phyloP scores from a whole-genome alignment of 2,329 filamentous ascomycete genomes.

The Daldinia eschscholtzii region DNA sequence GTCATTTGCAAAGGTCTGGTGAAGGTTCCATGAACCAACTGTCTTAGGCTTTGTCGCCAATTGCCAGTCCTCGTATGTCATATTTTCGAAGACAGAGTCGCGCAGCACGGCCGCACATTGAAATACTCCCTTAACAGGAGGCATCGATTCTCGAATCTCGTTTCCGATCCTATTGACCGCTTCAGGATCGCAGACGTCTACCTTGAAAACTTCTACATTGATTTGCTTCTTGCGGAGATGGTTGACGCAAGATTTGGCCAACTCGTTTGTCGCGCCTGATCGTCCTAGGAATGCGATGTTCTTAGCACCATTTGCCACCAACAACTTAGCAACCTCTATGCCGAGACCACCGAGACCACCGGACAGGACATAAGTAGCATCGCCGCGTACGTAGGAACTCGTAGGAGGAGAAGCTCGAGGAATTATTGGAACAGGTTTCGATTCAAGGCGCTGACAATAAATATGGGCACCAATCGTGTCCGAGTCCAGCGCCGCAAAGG shows the following conservation, averaged over 20 bases:
- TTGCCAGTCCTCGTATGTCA: conserved; percentile 56
- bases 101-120: conserved; percentile 56
- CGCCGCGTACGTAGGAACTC: conserved; percentile 26
- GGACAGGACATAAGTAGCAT: conserved; percentile 65
- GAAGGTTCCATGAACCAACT: conserved; percentile 63
- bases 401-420: conserved; percentile 22
- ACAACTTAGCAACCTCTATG: conserved; percentile 63
- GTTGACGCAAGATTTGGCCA: conserved; percentile 42
- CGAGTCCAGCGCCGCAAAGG: conserved; percentile 27
- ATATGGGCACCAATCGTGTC: conserved; percentile 19
- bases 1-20: conserved; percentile 52
- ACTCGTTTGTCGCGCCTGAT: conserved; percentile 54
- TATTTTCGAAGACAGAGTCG: conserved; percentile 43
- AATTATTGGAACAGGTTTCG: conserved; percentile 32
- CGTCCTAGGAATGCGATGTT: conserved; percentile 68
- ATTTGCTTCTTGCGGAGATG: conserved; percentile 55
- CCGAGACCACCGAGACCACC: conserved; percentile 72
- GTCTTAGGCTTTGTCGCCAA: conserved; percentile 63
- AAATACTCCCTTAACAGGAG: conserved; percentile 54
- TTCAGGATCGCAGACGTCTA: conserved; percentile 59
- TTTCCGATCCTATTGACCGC: conserved; percentile 48
- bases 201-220: conserved; percentile 53
- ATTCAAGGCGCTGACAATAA: conserved; percentile 25
- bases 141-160: conserved; percentile 51
- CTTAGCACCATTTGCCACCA: conserved; percentile 64